Base-by-base conservation (phyloP, 2,329 filamentous ascomycete species). In the Botrytis cinerea region DNA sequence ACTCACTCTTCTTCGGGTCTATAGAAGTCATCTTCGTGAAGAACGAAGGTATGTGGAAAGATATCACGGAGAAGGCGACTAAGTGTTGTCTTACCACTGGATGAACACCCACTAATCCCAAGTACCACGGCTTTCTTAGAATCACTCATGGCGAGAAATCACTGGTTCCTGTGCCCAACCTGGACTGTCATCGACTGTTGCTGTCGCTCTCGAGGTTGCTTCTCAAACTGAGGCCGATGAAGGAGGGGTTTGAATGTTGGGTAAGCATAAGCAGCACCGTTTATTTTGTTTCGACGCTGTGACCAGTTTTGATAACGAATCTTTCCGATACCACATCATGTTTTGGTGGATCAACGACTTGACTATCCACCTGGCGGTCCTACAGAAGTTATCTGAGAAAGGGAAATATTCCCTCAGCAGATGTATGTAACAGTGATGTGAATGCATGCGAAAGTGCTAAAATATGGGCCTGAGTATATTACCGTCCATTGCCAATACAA, bases 1-100 rank as follows among this genome's bases (percentile, higher is more conserved):
- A 83, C 87, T 80, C 79, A 93, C 87, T 94, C 87, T 45, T 87
- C 83, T 81, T 98, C 95, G 1, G 92, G 86, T 76, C 90, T 90
- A 84, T 97, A 99, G 81, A 98, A 99, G 83, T 99, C 96, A 84
- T 99, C 96, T 81, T 97, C 90, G 82, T 99, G 96, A 35, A 99
- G 87, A 79, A 98, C 93, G 80, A 94, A 95, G 25, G 90, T 87
- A 77, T 87, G 85, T 14, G 91, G 91, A 79, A 98, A 94, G 77
- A 97, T 91, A 80, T 93, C 90, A 74, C 94, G 90, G 28, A 99
- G 86, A 20, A 98, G 87, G 3, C 95, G 89, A 32, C 94, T 93
- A 22, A 99, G 88, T 3, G 96, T 98, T 3, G 96, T 98, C 85
- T 99, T 99, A 74, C 96, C 96, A 78, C 93, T 95, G 5, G 93